These are phyloP conservation scores for Citrus glauca DNA, from an alignment of 345 rosid species.

Conservation along the genomic window DNA sequence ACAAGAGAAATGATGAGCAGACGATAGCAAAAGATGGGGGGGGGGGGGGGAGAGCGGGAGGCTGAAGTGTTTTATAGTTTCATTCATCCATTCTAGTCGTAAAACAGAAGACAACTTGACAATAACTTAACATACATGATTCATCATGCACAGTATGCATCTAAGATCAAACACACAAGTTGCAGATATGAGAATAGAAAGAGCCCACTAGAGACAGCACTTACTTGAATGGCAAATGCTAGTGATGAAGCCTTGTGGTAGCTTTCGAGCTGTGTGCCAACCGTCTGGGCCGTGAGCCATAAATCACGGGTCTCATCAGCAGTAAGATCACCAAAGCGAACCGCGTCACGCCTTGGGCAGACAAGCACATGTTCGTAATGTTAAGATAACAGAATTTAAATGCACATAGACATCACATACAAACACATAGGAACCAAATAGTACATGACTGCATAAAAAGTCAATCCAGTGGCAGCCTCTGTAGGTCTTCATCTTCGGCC, in stretches of 20 bases:
- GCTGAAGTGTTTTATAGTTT: neutral
- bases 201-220: neutral
- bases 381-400: constrained; percentile 41
- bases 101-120: too few relatives aligned
- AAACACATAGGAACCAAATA: neutral
- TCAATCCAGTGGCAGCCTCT: neutral
- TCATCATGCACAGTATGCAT: neutral
- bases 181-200: neutral
- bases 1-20: neutral
- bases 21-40: neutral
- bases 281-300: constrained; percentile 75
- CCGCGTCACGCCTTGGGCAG: constrained; percentile 78
- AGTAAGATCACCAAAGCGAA: constrained; percentile 83
- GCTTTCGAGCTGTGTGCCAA: constrained; percentile 67
- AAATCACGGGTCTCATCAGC: constrained; percentile 75
- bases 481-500: neutral
- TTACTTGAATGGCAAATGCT: constrained; percentile 76
- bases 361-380: constrained; percentile 76
- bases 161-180: neutral
- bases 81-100: neutral
- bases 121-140: too few relatives aligned
- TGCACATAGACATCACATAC: neutral
- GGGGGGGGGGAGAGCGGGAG: too few relatives aligned
- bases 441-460: too few relatives aligned
- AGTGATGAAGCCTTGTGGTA: constrained; percentile 78